Conservation (phyloP, 2,329 filamentous ascomycete genomes). For the Zymoseptoria ardabiliae region DNA sequence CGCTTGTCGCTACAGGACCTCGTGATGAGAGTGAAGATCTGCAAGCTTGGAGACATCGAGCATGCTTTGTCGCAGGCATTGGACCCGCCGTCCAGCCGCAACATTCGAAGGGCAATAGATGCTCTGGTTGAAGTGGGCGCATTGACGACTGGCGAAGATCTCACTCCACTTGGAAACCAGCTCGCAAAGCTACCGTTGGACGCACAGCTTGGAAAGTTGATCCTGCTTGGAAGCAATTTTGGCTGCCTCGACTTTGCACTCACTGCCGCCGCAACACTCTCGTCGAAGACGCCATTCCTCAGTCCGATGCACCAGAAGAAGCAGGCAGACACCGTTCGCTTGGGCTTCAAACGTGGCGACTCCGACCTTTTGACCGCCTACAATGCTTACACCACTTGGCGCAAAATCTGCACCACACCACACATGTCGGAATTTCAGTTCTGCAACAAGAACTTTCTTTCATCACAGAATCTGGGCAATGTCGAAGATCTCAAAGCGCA, state of each 20-base stretch:
- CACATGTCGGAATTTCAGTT: constrained; percentile 75
- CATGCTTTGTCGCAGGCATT: constrained; percentile 80
- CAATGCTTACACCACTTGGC: constrained; percentile 89
- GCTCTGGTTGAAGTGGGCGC: constrained; percentile 89
- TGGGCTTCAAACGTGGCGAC: constrained; percentile 74
- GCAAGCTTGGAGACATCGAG: constrained; percentile 89
- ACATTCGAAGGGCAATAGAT: constrained; percentile 87
- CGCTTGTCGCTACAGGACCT: constrained; percentile 89
- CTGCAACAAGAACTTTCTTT: constrained; percentile 91
- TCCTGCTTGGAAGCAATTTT: constrained; percentile 79
- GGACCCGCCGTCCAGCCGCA: constrained; percentile 83
- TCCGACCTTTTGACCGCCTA: constrained; percentile 90
- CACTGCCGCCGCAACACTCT: constrained; percentile 86
- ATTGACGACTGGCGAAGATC: constrained; percentile 68
- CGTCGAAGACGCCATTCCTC: constrained; percentile 89
- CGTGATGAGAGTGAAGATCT: constrained; percentile 94
- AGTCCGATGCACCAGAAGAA: constrained; percentile 75
- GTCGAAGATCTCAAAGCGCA: constrained; percentile 96
- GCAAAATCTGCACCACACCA: constrained; percentile 65
- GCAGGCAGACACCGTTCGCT: constrained; percentile 72
- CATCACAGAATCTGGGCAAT: constrained; percentile 76
- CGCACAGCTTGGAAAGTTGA: constrained; percentile 89
- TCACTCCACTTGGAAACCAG: constrained; percentile 80
- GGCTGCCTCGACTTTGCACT: constrained; percentile 85
- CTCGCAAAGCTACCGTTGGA: constrained; percentile 84